These are phyloP conservation scores for Ottelia alismoides DNA, from an alignment of 106 monocot genomes.

Conservation along the genomic window DNA sequence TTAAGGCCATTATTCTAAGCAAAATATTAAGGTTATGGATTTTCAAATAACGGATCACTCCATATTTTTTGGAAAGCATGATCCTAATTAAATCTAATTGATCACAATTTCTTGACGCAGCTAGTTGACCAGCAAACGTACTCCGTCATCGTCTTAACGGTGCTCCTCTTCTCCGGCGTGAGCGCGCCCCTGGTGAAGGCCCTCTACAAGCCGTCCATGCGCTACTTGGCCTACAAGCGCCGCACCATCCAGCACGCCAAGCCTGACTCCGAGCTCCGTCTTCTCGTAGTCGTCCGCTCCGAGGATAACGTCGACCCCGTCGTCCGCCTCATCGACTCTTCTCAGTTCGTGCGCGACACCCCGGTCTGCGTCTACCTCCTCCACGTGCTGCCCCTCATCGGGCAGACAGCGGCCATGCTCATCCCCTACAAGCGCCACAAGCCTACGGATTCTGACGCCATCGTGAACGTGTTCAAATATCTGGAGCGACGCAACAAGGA, in stretches of 20 bases:
- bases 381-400: constrained; percentile 9
- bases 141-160: not conserved
- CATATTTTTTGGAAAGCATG: too few species aligned
- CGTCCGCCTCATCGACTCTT: constrained; percentile 4
- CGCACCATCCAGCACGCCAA: constrained; percentile 7
- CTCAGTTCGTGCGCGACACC: not conserved
- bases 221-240: constrained; percentile 5
- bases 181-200: constrained; percentile 1
- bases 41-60: too few species aligned
- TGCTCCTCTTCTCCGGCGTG: not conserved
- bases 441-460: constrained; percentile 2
- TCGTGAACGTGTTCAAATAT: constrained; percentile 8
- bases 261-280: constrained; percentile 1
- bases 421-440: not conserved
- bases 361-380: constrained; percentile 6
- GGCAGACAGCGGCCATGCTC: constrained; percentile 6
- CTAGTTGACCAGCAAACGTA: not conserved
- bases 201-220: constrained; percentile 9
- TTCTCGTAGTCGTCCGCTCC: constrained; percentile 5
- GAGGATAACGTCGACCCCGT: constrained; percentile 9
- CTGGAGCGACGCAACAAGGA: not conserved
- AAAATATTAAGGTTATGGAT: too few species aligned
- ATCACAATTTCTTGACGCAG: too few species aligned
- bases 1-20: too few species aligned
- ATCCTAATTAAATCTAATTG: too few species aligned